phyloP scores from a whole-genome alignment of 2,329 filamentous ascomycete genomes.

The Seiridium cupressi region DNA sequence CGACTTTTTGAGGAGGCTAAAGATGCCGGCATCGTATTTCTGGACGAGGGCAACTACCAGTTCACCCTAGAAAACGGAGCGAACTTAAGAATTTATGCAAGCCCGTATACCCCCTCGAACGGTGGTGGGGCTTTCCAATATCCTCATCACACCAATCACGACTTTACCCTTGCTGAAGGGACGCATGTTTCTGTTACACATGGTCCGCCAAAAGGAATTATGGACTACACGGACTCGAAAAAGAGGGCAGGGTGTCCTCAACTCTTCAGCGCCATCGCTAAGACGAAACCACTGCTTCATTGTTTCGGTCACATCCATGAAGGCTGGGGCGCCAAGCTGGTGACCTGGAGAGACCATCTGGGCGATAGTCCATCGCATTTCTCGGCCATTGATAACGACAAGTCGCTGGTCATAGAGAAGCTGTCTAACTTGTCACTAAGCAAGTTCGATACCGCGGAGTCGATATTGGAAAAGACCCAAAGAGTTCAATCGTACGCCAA shows the following conservation, averaged over 20 bases:
- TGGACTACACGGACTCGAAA: constrained; percentile 38
- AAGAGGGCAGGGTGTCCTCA: constrained; percentile 38
- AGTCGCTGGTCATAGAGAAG: constrained; percentile 33
- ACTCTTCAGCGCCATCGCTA: constrained; percentile 44
- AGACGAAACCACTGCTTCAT: constrained; percentile 44
- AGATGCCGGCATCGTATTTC: constrained; percentile 40
- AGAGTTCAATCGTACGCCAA: constrained; percentile 15
- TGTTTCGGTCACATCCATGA: constrained; percentile 62
- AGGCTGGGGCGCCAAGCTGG: constrained; percentile 54
- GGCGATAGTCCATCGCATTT: constrained; percentile 33
- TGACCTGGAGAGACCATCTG: constrained; percentile 44
- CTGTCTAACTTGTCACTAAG: constrained; percentile 25
- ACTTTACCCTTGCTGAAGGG: constrained; percentile 29
- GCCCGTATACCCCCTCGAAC: constrained; percentile 47
- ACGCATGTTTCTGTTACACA: constrained; percentile 53
- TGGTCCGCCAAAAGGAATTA: constrained; percentile 50
- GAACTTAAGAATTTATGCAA: constrained; percentile 47
- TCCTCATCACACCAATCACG: constrained; percentile 30
- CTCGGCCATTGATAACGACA: constrained; percentile 40
- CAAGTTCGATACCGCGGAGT: constrained; percentile 16
- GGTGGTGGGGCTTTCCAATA: constrained; percentile 53
- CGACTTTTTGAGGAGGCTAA: constrained; percentile 35
- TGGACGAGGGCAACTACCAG: constrained; percentile 48
- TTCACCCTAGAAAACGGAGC: constrained; percentile 51
- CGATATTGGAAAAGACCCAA: constrained; percentile 10